Conservation (phyloP, 1,139 yeast genomes). For the Arxiozyma telluris region DNA sequence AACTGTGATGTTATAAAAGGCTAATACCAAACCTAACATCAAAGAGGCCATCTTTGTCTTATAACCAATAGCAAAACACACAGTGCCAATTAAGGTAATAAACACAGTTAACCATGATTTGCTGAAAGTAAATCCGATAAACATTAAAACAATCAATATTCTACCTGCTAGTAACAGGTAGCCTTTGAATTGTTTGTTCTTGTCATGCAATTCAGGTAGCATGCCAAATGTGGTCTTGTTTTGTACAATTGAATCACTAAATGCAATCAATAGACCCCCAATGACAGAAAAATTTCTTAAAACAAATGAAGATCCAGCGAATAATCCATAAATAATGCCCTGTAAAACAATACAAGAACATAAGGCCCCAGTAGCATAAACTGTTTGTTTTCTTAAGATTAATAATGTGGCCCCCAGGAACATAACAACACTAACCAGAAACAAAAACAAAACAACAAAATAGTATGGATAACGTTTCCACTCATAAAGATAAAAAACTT, state of each 20-base stretch:
- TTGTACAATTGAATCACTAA: slow-evolving; percentile 83
- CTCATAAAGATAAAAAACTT: slow-evolving; percentile 72
- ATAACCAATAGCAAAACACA: slow-evolving; percentile 83
- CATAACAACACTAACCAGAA: slow-evolving; percentile 64
- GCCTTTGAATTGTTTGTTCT: slow-evolving; percentile 67
- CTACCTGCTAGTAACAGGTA: slow-evolving; percentile 86
- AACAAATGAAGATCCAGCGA: slow-evolving; percentile 73
- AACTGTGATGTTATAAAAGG: slow-evolving; percentile 66
- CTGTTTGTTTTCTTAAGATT: slow-evolving; percentile 60
- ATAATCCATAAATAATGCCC: slow-evolving; percentile 82
- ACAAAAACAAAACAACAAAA: slow-evolving; percentile 63
- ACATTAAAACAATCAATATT: slow-evolving; percentile 72
- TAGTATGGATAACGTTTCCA: slow-evolving; percentile 75
- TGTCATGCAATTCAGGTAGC: slow-evolving; percentile 69
- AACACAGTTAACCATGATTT: slow-evolving; percentile 64
- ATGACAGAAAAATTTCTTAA: slow-evolving; percentile 82
- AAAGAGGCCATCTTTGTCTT: slow-evolving; percentile 88
- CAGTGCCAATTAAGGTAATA: slow-evolving; percentile 60
- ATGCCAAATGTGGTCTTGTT: slow-evolving; percentile 79
- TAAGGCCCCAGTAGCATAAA: slow-evolving; percentile 64
- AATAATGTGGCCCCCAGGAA: slow-evolving; percentile 61
- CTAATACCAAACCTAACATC: slow-evolving; percentile 61
- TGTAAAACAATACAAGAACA: slow-evolving; percentile 69
- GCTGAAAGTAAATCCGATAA: slow-evolving; percentile 76
- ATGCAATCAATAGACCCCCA: slow-evolving; percentile 86